Percentiles rank a stretch among this genome's conserved stretches.
Conservation (phyloP, 768 basidiomycete species). For the Fibroporia radiculosa region DNA sequence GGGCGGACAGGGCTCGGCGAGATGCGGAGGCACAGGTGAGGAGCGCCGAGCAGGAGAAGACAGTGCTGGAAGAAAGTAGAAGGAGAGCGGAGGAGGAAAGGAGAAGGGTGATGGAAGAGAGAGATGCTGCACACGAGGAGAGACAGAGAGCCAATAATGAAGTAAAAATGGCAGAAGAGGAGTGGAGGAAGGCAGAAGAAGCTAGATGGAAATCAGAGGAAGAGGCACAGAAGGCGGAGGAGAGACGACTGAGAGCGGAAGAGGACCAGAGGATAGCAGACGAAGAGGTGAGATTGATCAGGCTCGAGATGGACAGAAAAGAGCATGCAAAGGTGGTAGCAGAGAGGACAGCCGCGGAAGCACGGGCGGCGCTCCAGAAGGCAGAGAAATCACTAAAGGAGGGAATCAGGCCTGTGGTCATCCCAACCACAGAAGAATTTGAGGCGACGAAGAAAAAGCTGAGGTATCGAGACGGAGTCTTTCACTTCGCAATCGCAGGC, state of each 20-base stretch:
- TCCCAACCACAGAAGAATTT: background rate
- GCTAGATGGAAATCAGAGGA: background rate
- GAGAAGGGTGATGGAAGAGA: background rate
- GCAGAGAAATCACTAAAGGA: background rate
- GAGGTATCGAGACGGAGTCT: background rate
- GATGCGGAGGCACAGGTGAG: background rate
- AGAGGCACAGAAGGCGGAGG: background rate
- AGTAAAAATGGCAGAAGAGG: background rate
- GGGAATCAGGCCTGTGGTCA: background rate
- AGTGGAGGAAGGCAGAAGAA: background rate
- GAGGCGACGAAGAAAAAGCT: background rate
- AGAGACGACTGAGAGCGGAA: background rate
- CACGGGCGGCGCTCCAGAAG: background rate
- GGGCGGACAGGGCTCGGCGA: background rate
- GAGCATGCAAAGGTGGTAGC: background rate
- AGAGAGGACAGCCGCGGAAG: background rate
- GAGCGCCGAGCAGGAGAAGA: background rate
- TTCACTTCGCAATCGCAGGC: conserved; percentile 1
- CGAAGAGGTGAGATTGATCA: background rate
- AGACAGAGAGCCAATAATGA: background rate
- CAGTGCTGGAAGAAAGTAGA: background rate
- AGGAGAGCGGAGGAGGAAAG: background rate
- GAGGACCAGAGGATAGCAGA: background rate
- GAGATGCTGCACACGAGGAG: background rate
- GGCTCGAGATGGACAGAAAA: background rate